Evolutionary conservation across 768 basidiomycete species (phyloP), one percentile per base, ranked within the genome.

Genomic region (Lyophyllum atratum): DNA sequence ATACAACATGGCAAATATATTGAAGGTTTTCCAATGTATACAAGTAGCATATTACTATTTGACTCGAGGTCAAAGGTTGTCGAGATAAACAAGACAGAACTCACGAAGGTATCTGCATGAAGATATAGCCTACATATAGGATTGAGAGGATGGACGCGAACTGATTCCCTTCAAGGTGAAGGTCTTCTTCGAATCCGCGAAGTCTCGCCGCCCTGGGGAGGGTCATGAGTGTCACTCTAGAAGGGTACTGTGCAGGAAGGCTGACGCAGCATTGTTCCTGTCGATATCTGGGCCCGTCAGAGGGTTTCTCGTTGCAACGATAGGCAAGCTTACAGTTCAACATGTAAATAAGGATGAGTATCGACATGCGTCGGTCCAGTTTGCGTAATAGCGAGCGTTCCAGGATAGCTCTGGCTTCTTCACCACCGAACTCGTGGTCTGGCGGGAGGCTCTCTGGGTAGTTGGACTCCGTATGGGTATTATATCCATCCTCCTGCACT

Each of bases 71-170:
- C 28, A 34, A 19, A 8, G 8, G 24, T 34, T 17, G 28, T 47
- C n/a, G 11, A 11, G 44, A 44, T 12, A n/a, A 12, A 29, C 15
- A 12, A 19, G 28, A 54, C 29, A 26, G 29, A 3, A 72, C 85
- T 72, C 63, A 88, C 85, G 86, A 89, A 40, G 89, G 89, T 52
- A 92, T 80, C 67, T 92, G 90, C 89, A 90, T 90, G 37, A 89
- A 70, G 55, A 87, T 87, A 65, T 91, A 91, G 11, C 89, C 79
- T 43, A 90, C 78, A 63, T 89, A 92, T 29, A 91, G 76, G 47
- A 87, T 82, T 40, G 86, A 86, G 40, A 92, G 70, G 15, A 91
- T 70, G 0, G 87, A 85, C 11, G 84, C 80, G 65, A 90, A 92
- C 62, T 91, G 77, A 52, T 83, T 77, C 25, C 76, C 86, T 59